Conservation (phyloP, 306 rosid genomes). For the Sechiopsis laciniata region DNA sequence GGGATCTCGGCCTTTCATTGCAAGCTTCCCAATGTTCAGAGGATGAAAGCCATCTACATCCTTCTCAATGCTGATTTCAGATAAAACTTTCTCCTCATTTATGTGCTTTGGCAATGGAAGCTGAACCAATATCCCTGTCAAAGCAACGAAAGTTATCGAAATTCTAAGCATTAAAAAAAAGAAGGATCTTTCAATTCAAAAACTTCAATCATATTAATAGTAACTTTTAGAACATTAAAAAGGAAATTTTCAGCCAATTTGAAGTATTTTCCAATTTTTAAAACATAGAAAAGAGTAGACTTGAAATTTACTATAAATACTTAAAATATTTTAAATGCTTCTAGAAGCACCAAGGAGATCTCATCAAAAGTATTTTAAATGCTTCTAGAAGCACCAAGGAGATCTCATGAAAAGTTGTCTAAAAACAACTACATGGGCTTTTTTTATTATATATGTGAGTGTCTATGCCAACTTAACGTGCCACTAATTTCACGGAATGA, state of each 20-base stretch:
- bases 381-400: background rate
- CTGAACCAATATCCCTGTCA: conserved; percentile 82
- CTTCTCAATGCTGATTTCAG: conserved; percentile 74
- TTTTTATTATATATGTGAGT: no score
- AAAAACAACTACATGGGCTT: no score
- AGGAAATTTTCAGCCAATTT: background rate
- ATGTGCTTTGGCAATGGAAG: conserved; percentile 91
- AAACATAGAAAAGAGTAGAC: background rate
- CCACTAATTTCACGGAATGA: no score
- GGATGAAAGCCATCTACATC: conserved; percentile 99
- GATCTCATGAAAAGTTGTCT: background rate
- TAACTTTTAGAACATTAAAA: background rate
- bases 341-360: no score
- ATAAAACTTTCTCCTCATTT: conserved; percentile 71
- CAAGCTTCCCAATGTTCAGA: conserved; percentile 84
- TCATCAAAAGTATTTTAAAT: background rate
- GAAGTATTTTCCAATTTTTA: background rate
- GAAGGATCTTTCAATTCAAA: background rate
- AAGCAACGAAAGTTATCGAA: conserved; percentile 6
- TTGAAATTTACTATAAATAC: background rate
- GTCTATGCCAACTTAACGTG: no score
- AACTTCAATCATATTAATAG: background rate
- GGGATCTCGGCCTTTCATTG: conserved; percentile 94
- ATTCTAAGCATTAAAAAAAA: background rate
- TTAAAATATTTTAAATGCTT: background rate